Evolutionary conservation across 306 rosid species (phyloP).

Genomic region (Echinosophora koreensis): DNA sequence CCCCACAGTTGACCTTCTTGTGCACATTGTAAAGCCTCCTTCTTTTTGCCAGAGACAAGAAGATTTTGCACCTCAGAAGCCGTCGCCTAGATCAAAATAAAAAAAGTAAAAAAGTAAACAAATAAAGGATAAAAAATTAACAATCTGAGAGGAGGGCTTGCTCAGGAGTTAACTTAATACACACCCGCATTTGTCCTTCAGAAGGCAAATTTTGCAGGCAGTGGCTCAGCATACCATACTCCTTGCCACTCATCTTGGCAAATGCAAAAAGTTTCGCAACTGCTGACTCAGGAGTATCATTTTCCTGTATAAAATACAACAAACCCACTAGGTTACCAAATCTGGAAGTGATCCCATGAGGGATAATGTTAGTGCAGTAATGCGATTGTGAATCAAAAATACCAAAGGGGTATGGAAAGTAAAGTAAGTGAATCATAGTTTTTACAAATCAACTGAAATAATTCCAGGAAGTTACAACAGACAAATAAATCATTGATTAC

Average conservation of each 20-base stretch:
- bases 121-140: conserved; percentile 31
- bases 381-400: conserved; percentile 19
- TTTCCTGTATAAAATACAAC: conserved; percentile 61
- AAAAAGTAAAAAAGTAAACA: not conserved
- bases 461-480: conserved; percentile 19
- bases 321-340: conserved; percentile 28
- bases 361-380: conserved; percentile 11
- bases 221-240: conserved; percentile 65
- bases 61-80: conserved; percentile 94
- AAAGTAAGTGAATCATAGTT: not conserved
- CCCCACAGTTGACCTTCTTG: conserved; percentile 99
- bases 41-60: conserved; percentile 90
- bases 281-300: conserved; percentile 77
- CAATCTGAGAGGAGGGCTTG: not conserved
- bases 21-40: conserved; percentile 87
- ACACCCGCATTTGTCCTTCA: conserved; percentile 84
- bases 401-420: conserved; percentile 9
- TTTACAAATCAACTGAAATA: conserved; percentile 16
- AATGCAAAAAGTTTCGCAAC: conserved; percentile 91
- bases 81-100: conserved; percentile 68
- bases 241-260: conserved; percentile 58
- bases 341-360: conserved; percentile 8
- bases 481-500: not conserved
- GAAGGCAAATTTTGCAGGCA: conserved; percentile 83
- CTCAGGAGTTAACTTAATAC: conserved; percentile 27